A percentile compares a stretch with the other conserved stretches of the same genome.
Evolutionary conservation across 345 rosid genomes (phyloP).

Genomic region (Hypericum perforatum): DNA sequence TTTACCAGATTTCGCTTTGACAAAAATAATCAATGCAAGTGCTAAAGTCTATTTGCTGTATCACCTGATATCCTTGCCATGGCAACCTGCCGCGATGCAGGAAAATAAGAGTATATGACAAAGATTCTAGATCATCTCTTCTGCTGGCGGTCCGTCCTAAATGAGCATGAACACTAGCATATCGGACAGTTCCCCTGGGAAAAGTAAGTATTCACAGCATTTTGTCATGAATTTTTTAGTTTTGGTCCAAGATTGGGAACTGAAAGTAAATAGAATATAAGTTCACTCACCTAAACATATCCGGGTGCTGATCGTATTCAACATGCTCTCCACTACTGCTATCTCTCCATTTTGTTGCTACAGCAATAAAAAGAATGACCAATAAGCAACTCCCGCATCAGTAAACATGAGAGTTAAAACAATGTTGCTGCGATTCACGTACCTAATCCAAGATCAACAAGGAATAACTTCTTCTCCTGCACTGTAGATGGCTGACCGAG

Average conservation of each 20-base stretch:
- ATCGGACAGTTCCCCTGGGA: constrained; percentile 26
- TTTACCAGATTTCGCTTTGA: no score
- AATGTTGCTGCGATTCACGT: constrained; percentile 13
- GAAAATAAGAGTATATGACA: constrained; percentile 26
- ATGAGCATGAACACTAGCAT: constrained; percentile 31
- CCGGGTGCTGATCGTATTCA: constrained; percentile 27
- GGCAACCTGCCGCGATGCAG: constrained; percentile 30
- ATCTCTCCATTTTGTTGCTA: constrained; percentile 30
- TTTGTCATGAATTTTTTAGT: neutral
- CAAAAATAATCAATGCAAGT: no score
- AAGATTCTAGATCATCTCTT: constrained; percentile 30
- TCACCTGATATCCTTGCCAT: constrained; percentile 32
- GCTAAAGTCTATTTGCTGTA: no score
- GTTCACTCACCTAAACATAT: constrained; percentile 24
- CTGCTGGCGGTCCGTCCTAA: constrained; percentile 30
- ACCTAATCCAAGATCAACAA: constrained; percentile 30
- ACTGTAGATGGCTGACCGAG: constrained; percentile 24
- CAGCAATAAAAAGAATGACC: constrained; percentile 2
- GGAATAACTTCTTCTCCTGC: constrained; percentile 26
- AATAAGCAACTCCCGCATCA: neutral
- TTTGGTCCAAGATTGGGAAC: neutral
- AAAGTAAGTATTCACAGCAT: neutral
- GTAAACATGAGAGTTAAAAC: constrained; percentile 5
- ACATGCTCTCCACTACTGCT: constrained; percentile 21
- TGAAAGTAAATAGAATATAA: neutral